These are phyloP conservation scores for Rhizopogon vesiculosus DNA, from an alignment of 768 basidiomycete genomes.

Conservation along the genomic window DNA sequence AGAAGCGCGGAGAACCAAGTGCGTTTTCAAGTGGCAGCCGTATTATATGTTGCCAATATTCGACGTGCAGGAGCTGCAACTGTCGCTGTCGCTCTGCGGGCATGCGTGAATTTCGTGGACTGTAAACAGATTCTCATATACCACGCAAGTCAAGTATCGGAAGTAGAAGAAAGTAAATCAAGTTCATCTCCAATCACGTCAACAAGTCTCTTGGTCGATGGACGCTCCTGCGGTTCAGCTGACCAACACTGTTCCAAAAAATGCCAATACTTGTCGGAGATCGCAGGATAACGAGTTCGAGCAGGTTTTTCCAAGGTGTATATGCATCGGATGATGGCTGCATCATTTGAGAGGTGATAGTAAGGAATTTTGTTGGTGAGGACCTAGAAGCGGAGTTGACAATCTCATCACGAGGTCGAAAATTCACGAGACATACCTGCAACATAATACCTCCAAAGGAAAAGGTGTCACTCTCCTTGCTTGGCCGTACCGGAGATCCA, in stretches of 20 bases:
- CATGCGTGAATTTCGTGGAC: too few relatives aligned
- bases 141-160: too few relatives aligned
- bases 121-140: too few relatives aligned
- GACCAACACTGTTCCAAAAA: neutral
- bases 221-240: neutral
- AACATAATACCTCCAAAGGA: constrained; percentile 32
- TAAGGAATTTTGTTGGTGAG: neutral
- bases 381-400: neutral
- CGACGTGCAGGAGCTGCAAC: too few relatives aligned
- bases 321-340: neutral
- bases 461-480: constrained; percentile 35
- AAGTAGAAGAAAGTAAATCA: neutral
- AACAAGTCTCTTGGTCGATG: neutral
- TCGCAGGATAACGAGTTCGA: neutral
- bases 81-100: too few relatives aligned
- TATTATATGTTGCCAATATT: too few relatives aligned
- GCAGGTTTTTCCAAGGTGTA: neutral
- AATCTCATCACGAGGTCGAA: constrained; percentile 20
- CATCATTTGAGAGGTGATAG: neutral
- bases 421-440: constrained; percentile 12
- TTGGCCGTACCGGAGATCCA: constrained; percentile 11
- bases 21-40: too few relatives aligned
- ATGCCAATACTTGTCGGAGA: neutral
- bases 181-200: neutral
- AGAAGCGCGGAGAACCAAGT: too few relatives aligned